phyloP scores from a whole-genome alignment of 1,139 yeast species.

The Kodamaea anthophila region DNA sequence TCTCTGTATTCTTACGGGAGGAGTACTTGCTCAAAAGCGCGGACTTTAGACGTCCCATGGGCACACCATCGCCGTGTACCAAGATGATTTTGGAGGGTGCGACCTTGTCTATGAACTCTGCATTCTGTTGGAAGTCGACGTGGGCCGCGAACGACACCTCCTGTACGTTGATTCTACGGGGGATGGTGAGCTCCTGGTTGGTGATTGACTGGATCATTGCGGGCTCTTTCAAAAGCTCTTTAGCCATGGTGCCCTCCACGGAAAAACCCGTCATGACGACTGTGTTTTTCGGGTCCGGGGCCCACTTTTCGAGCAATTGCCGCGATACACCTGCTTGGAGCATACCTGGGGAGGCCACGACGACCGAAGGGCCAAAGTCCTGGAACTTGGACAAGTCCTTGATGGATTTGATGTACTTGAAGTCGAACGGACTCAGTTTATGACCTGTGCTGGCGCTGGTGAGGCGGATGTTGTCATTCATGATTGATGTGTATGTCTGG shows the following conservation, averaged over 20 bases:
- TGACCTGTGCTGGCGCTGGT: constrained; percentile 43
- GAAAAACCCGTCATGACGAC: constrained; percentile 93
- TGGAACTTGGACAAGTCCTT: constrained; percentile 79
- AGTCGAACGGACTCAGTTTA: constrained; percentile 73
- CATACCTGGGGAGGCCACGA: constrained; percentile 98
- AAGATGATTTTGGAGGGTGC: constrained; percentile 78
- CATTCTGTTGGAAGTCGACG: constrained; percentile 90
- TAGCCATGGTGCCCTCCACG: constrained; percentile 98
- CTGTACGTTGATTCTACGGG: constrained; percentile 83
- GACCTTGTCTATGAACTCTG: constrained; percentile 83
- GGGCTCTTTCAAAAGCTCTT: constrained; percentile 81
- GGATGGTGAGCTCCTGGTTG: constrained; percentile 78
- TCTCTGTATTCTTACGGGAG: constrained; percentile 74
- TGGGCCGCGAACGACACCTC: constrained; percentile 98
- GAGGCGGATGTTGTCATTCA: constrained; percentile 85
- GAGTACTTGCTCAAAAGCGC: constrained; percentile 86
- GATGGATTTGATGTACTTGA: constrained; percentile 76
- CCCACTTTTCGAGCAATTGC: constrained; percentile 89
- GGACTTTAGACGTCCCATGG: constrained; percentile 94
- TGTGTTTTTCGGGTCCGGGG: constrained; percentile 89
- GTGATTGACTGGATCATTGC: constrained; percentile 73
- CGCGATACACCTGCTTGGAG: constrained; percentile 92
- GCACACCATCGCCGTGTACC: constrained; percentile 97
- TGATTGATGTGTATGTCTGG: constrained; percentile 93
- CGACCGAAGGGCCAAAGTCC: constrained; percentile 93